Percentiles rank a stretch among this genome's conserved stretches.
Evolutionary conservation across 192 early-diverging fungal species (phyloP).

Genomic region (Backusella morwellensis): DNA sequence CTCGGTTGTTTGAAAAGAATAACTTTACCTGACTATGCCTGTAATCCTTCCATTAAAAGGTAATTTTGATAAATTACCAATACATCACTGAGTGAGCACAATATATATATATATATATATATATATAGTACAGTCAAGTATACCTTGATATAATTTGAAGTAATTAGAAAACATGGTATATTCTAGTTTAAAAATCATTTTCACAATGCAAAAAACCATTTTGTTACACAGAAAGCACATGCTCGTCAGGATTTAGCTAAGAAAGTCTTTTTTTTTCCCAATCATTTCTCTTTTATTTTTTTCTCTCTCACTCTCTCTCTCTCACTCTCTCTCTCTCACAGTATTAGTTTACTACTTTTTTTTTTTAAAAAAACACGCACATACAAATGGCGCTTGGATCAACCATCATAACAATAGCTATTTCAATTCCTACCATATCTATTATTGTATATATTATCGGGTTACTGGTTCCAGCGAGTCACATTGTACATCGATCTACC

Average conservation of each 20-base stretch:
- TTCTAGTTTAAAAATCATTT: background rate
- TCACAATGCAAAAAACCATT: background rate
- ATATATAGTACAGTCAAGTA: too few species aligned
- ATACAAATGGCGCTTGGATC: background rate
- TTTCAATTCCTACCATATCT: constrained; percentile 17
- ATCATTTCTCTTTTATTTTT: background rate
- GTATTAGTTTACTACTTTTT: background rate
- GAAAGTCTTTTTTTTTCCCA: background rate
- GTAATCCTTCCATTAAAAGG: too few species aligned
- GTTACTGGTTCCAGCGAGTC: constrained; percentile 20
- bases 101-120: too few species aligned
- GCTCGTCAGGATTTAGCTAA: background rate
- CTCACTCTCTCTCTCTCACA: background rate
- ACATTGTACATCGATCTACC: constrained; percentile 21
- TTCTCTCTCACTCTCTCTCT: background rate
- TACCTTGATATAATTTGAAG: too few species aligned
- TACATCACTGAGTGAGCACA: too few species aligned
- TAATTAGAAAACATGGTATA: too few species aligned
- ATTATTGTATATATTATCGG: constrained; percentile 29
- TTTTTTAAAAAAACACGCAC: background rate
- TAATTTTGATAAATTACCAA: too few species aligned
- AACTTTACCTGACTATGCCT: too few species aligned
- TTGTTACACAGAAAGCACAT: background rate
- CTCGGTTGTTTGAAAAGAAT: too few species aligned
- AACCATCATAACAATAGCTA: background rate